Percentiles rank a stretch among this genome's conserved stretches.
phyloP scores from a whole-genome alignment of 345 rosid genomes.

The Citrus hindsii region DNA sequence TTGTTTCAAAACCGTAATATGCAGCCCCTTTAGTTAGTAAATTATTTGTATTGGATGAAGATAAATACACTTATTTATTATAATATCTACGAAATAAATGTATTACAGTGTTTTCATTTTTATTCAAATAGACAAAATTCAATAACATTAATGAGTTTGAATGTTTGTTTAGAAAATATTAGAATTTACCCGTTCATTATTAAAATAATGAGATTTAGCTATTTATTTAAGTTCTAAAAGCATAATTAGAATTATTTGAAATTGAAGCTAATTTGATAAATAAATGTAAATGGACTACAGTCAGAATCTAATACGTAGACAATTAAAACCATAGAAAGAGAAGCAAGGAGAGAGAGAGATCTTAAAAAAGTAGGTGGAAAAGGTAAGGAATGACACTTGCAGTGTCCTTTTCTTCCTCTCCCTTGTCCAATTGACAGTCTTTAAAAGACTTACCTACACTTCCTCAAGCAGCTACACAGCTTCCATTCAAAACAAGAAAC shows the following conservation, averaged over 20 bases:
- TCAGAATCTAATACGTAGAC: not conserved
- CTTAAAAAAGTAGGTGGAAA: slow-evolving; percentile 36
- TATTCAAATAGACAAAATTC: not conserved
- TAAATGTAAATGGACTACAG: not conserved
- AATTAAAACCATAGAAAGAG: not conserved
- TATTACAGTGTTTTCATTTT: no score
- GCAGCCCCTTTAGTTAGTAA: no score
- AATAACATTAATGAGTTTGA: not conserved
- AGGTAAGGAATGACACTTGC: slow-evolving; percentile 29
- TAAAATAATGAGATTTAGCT: no score
- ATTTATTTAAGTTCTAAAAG: not conserved
- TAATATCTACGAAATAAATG: no score
- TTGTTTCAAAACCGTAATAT: no score
- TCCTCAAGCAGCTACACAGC: not conserved
- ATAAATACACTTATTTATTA: no score
- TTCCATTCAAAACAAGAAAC: slow-evolving; percentile 8
- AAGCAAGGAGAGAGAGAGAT: not conserved
- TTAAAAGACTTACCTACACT: slow-evolving; percentile 24
- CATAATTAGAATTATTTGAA: not conserved
- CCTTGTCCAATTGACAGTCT: slow-evolving; percentile 29
- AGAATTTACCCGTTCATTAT: no score
- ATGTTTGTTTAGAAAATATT: no score
- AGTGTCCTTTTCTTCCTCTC: slow-evolving; percentile 11
- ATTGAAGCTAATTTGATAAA: not conserved
- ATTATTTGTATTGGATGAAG: no score